A percentile compares a stretch with the other conserved stretches of the same genome.
Conservation (phyloP, 345 rosid genomes). For the Eucalyptus erythrocorys region DNA sequence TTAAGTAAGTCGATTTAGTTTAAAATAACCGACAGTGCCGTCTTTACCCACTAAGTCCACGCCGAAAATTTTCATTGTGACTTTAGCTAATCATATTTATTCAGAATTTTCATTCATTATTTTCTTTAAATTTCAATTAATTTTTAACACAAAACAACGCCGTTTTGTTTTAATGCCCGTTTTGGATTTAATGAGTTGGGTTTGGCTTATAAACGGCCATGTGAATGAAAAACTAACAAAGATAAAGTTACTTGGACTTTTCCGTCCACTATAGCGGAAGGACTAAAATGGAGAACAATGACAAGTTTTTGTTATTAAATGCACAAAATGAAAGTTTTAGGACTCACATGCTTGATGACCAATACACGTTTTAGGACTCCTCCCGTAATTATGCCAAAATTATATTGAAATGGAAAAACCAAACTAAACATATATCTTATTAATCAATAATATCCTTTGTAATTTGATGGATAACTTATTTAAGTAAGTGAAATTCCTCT, state of each 20-base stretch:
- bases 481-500: no score
- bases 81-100: neutral
- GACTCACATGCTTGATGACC: neutral
- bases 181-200: neutral
- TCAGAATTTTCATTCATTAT: neutral
- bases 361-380: neutral
- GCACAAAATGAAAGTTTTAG: neutral
- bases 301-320: neutral
- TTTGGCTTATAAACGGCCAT: neutral
- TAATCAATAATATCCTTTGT: neutral
- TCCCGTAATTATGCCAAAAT: neutral
- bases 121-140: neutral
- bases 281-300: neutral
- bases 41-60: no score
- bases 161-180: neutral
- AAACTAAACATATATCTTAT: neutral
- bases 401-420: neutral
- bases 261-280: neutral
- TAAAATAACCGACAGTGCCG: neutral
- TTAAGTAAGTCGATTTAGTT: neutral
- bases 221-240: neutral
- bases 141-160: neutral
- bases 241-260: neutral
- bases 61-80: neutral
- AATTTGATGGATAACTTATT: neutral